Evolutionary conservation across 176 grass and related monocot species (phyloP), one percentile per base, ranked within the genome.

Genomic region (Pontederia paniculata): DNA sequence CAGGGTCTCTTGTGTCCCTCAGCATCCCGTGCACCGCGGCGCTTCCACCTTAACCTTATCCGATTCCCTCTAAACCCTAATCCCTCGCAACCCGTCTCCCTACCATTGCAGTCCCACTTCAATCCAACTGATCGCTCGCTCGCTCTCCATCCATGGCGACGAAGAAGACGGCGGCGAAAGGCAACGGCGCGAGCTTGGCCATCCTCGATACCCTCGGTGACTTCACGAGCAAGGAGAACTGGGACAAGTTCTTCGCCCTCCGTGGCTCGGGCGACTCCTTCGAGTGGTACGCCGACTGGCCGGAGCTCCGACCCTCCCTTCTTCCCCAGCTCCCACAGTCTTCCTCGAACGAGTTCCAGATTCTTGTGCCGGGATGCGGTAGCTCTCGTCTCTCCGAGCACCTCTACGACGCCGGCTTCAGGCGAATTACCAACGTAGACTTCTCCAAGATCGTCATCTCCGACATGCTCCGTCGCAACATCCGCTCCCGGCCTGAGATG

Each of bases 261-360:
- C 77, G 91, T 48, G 91, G 86, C 68, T 31, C 71, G 18, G 86
- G 86, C 74, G 91, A 90, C 77, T 84, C 52, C 56, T 97, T 97
- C 70, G 86, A 90, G 65, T 97, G 86, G 91, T 96, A 97, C 74
- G 86, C 86, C 45, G 91, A 90, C 62, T 97, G 91, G 91, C 74
- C 74, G 9, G 72, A 69, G 41, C 75, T 97, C 71, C 66, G 68
- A 43, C 41, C 61, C 66, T 77, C 91, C 13, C 76, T 97, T 52
- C 55, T 84, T 44, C 57, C 69, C 19, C 57, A 90, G 50, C 80
- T 97, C 72, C 65, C 45, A 43, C 1, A 55, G 52, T 16, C 63
- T 28, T 58, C 44, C 42, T 37, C 60, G 28, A 50, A 49, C 11
- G 65, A 81, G 25, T 43, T 77, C 43, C 51, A 90, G 57, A 87